phyloP scores from a whole-genome alignment of 2,329 filamentous ascomycete genomes.

The Paracamarosporium sp. region DNA sequence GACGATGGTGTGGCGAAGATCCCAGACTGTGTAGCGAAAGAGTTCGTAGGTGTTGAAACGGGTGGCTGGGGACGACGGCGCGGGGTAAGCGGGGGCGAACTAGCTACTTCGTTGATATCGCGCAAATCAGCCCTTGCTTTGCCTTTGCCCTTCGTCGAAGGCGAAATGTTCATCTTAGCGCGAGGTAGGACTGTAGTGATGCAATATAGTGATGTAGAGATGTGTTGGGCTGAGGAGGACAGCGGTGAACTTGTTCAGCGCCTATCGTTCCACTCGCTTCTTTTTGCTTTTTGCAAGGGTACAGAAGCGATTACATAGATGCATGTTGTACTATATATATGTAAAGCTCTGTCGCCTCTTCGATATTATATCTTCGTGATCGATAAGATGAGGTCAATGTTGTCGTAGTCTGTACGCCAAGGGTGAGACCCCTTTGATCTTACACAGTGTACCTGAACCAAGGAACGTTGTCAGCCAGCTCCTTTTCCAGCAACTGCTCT shows the following conservation, averaged over 20 bases:
- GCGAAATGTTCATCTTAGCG: background rate
- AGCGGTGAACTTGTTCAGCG: background rate
- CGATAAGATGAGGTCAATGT: background rate
- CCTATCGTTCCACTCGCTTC: background rate
- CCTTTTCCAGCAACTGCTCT: conserved; percentile 60
- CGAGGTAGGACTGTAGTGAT: background rate
- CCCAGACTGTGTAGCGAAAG: background rate
- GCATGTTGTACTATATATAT: conserved; percentile 1
- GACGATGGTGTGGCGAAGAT: background rate
- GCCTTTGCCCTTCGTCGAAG: background rate
- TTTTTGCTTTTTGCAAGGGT: background rate
- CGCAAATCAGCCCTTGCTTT: background rate
- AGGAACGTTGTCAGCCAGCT: conserved; percentile 63
- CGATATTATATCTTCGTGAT: background rate
- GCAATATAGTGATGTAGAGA: background rate
- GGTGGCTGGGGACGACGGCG: conserved; percentile 1
- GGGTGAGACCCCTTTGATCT: background rate
- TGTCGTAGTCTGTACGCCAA: background rate
- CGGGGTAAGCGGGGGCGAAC: conserved; percentile 3
- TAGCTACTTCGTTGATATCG: background rate
- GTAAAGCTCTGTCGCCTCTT: background rate
- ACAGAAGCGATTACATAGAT: background rate
- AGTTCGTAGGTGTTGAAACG: background rate
- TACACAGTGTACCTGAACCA: conserved; percentile 48
- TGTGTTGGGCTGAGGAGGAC: background rate